Evolutionary conservation across 495 filamentous ascomycete species (phyloP).

Genomic region (Lophium mytilinum): DNA sequence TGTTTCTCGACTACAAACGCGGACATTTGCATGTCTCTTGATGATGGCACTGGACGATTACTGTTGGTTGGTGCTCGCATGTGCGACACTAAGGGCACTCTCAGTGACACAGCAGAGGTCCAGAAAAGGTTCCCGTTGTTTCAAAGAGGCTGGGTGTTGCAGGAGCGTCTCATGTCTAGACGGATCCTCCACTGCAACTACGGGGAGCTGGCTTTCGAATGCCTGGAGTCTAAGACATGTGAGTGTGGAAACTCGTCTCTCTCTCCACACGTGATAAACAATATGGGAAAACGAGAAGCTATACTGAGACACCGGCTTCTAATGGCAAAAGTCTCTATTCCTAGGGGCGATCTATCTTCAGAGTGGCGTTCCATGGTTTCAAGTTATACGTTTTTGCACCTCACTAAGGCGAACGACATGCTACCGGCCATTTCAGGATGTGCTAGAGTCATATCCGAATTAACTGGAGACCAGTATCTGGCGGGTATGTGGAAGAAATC

Average conservation of each 20-base stretch:
- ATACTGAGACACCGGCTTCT: not conserved
- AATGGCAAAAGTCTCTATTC: not conserved
- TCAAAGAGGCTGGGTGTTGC: slow-evolving; percentile 1
- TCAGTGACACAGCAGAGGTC: not conserved
- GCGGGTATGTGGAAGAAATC: slow-evolving; percentile 1
- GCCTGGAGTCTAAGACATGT: not conserved
- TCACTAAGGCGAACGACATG: not conserved
- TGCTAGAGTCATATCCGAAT: not conserved
- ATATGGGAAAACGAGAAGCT: not conserved
- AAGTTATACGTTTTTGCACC: not conserved
- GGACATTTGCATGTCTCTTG: not conserved
- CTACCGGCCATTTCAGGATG: slow-evolving; percentile 3
- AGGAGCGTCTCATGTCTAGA: slow-evolving; percentile 1
- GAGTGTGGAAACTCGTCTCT: slow-evolving; percentile 4
- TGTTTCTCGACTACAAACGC: not conserved
- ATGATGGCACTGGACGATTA: not conserved
- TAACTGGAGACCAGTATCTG: not conserved
- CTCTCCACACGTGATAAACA: not conserved
- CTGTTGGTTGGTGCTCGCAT: not conserved
- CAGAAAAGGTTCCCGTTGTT: not conserved
- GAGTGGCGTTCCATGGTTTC: not conserved
- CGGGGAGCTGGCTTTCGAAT: slow-evolving; percentile 4
- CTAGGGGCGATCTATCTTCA: too few relatives aligned
- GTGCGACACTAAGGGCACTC: not conserved
- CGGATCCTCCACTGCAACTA: slow-evolving; percentile 1